Evolutionary conservation across 2,329 filamentous ascomycete genomes (phyloP).

Genomic region (Fusarium hostae): DNA sequence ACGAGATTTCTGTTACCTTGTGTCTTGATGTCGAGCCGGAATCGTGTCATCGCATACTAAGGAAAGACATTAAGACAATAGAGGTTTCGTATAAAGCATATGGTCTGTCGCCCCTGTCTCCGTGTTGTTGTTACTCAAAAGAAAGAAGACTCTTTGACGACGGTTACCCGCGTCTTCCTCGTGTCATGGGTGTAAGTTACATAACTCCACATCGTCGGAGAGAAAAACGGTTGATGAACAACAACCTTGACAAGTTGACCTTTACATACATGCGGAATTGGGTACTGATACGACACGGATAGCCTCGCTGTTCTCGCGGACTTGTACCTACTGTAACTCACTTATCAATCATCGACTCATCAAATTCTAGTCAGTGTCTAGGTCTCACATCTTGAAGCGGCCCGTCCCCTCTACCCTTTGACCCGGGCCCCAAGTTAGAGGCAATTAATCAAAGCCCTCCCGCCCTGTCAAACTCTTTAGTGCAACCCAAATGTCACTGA

Average conservation of each 20-base stretch:
- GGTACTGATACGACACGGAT: neutral
- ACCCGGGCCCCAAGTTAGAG: slow-evolving; percentile 5
- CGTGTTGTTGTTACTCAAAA: neutral
- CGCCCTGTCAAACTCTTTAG: neutral
- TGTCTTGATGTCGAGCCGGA: neutral
- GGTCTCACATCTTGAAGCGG: slow-evolving; percentile 10
- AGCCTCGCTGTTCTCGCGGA: neutral
- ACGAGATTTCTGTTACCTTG: neutral
- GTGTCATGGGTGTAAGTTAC: slow-evolving; percentile 5
- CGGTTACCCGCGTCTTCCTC: neutral
- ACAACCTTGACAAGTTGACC: neutral
- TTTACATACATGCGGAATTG: neutral
- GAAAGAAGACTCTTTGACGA: neutral
- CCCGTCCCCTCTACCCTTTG: slow-evolving; percentile 20
- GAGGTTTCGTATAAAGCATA: neutral
- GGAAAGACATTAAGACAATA: neutral
- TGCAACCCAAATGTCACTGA: neutral
- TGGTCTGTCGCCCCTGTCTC: neutral
- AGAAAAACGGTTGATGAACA: slow-evolving; percentile 1
- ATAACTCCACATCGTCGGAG: neutral
- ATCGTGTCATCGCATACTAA: neutral
- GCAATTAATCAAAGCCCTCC: neutral
- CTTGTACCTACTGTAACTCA: neutral
- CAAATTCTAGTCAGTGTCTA: neutral
- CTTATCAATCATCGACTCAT: neutral